phyloP scores from a whole-genome alignment of 345 rosid species.

The Leavenworthia alabamica region DNA sequence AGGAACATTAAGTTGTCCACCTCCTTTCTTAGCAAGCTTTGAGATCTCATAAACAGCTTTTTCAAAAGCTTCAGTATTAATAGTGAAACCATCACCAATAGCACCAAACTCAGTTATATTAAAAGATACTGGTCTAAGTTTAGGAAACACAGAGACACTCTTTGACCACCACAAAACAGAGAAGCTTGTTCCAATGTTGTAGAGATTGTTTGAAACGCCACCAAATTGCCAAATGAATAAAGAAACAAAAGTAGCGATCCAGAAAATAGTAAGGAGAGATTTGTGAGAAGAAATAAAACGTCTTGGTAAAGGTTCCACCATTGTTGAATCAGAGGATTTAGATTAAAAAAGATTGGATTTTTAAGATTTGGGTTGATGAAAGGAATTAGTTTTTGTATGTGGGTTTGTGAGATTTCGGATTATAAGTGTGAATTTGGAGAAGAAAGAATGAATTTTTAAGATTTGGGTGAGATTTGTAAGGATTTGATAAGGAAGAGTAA shows the following conservation, averaged over 20 bases:
- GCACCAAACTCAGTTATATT: constrained; percentile 91
- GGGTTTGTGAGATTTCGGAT: not conserved
- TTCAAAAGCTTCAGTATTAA: constrained; percentile 85
- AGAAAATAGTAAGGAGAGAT: constrained; percentile 62
- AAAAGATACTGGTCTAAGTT: constrained; percentile 45
- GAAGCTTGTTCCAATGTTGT: constrained; percentile 25
- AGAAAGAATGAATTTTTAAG: not conserved
- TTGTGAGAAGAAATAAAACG: constrained; percentile 70
- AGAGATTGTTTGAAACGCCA: constrained; percentile 18
- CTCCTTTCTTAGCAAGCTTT: constrained; percentile 64
- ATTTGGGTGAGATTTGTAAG: constrained; percentile 15
- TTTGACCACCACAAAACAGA: constrained; percentile 35
- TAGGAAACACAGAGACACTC: constrained; percentile 34
- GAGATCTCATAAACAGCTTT: constrained; percentile 65
- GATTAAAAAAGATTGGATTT: not conserved
- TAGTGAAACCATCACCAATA: constrained; percentile 76
- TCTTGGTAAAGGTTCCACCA: constrained; percentile 59
- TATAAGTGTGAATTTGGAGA: not conserved
- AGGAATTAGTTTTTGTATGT: not conserved
- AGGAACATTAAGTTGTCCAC: constrained; percentile 92
- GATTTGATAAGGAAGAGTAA: constrained; percentile 2
- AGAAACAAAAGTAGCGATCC: constrained; percentile 74
- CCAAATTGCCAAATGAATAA: constrained; percentile 75
- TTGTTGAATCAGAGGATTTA: constrained; percentile 9
- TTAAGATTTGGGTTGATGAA: not conserved